Conservation (phyloP, 179 eudicot species). For the Vitellaria paradoxa region DNA sequence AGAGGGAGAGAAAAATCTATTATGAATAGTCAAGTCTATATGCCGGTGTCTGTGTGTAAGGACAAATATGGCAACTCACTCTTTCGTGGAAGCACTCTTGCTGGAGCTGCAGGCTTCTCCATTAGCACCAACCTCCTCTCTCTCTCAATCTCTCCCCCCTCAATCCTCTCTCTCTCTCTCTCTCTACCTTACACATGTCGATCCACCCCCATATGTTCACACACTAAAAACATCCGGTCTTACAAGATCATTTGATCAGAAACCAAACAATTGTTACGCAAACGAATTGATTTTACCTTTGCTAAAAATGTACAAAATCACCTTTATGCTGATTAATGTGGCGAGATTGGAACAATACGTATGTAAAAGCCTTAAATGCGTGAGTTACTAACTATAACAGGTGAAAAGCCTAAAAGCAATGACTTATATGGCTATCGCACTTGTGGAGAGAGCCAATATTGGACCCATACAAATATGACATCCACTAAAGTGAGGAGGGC, state of each 20-base stretch:
- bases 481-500: no score
- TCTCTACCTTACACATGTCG: constrained; percentile 43
- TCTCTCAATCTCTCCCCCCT: constrained; percentile 22
- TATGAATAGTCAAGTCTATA: background rate
- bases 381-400: no score
- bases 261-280: background rate
- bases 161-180: constrained; percentile 4
- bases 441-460: no score
- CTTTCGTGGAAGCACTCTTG: constrained; percentile 52
- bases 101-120: constrained; percentile 33
- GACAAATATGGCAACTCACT: constrained; percentile 30
- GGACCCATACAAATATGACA: no score
- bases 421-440: no score
- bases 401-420: no score
- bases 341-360: background rate
- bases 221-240: background rate
- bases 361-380: background rate
- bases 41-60: background rate
- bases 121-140: constrained; percentile 33
- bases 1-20: background rate
- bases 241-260: background rate
- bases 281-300: background rate
- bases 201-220: constrained; percentile 24
- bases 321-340: background rate
- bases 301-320: background rate